Evolutionary conservation across 768 basidiomycete genomes (phyloP).

Genomic region (Naematelia aurantialba): DNA sequence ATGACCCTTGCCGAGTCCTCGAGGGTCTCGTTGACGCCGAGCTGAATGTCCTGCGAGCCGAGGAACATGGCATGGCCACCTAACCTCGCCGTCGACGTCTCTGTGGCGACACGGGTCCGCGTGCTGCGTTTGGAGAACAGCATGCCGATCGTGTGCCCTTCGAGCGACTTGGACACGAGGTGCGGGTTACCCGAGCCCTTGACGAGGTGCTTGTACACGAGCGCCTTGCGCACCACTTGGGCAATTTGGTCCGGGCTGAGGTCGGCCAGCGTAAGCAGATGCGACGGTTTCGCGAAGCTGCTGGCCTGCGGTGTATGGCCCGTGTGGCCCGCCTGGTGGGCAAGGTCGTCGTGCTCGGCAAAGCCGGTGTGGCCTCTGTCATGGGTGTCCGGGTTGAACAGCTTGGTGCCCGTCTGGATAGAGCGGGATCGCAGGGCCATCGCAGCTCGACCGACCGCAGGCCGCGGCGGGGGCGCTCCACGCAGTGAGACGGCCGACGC

Average conservation of each 20-base stretch:
- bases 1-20: constrained; percentile 83
- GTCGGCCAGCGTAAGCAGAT: constrained; percentile 86
- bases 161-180: constrained; percentile 22
- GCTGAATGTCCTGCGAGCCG: constrained; percentile 83
- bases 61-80: constrained; percentile 89
- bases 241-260: constrained; percentile 70
- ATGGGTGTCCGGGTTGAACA: no score
- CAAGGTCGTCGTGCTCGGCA: no score
- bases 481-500: no score
- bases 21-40: constrained; percentile 87
- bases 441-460: no score
- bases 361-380: no score
- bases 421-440: no score
- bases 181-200: constrained; percentile 22
- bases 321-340: no score
- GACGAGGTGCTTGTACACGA: constrained; percentile 49
- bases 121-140: constrained; percentile 92
- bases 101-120: constrained; percentile 80
- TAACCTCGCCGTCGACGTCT: constrained; percentile 72
- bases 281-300: constrained; percentile 53
- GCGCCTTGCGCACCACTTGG: constrained; percentile 63
- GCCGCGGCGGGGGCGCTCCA: no score
- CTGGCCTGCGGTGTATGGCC: background rate
- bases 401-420: no score
- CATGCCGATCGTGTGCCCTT: constrained; percentile 76